phyloP scores from a whole-genome alignment of 768 basidiomycete genomes.

The Hygrocybe coccinea region DNA sequence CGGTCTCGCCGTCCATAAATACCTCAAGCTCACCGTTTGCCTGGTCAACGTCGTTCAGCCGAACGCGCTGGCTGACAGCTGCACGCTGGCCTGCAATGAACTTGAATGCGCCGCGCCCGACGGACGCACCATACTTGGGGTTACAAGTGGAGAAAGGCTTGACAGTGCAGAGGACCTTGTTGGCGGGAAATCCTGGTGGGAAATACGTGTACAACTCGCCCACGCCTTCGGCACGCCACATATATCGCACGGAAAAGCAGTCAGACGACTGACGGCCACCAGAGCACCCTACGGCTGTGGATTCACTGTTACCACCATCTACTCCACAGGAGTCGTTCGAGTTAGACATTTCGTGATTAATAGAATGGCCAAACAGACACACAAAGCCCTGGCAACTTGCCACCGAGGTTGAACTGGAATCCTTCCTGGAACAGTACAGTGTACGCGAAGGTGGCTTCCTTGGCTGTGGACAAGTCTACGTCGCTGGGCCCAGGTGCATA shows the following conservation, averaged over 20 bases:
- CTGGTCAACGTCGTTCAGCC: conserved; percentile 66
- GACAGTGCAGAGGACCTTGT: conserved; percentile 47
- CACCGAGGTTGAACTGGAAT: conserved; percentile 63
- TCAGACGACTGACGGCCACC: conserved; percentile 53
- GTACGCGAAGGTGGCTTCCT: conserved; percentile 60
- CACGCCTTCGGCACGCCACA: conserved; percentile 58
- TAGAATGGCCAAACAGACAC: conserved; percentile 22
- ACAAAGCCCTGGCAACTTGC: conserved; percentile 73
- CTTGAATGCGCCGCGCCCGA: conserved; percentile 64
- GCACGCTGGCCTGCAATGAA: conserved; percentile 65
- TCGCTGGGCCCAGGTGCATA: conserved; percentile 55
- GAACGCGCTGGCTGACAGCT: conserved; percentile 63
- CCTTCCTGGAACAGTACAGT: conserved; percentile 58
- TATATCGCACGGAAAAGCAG: conserved; percentile 64
- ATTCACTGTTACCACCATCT: conserved; percentile 55
- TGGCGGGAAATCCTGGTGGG: conserved; percentile 42
- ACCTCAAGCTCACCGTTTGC: conserved; percentile 71
- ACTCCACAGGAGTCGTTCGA: too few relatives aligned
- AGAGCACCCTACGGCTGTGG: conserved; percentile 50
- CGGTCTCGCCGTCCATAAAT: conserved; percentile 59
- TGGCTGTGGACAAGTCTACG: conserved; percentile 54
- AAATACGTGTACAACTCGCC: conserved; percentile 74
- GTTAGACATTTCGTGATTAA: too few relatives aligned
- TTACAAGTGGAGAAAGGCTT: conserved; percentile 51
- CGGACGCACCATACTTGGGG: conserved; percentile 57